phyloP scores from a whole-genome alignment of 2,329 filamentous ascomycete genomes.

The Stachybotrys echinatus region DNA sequence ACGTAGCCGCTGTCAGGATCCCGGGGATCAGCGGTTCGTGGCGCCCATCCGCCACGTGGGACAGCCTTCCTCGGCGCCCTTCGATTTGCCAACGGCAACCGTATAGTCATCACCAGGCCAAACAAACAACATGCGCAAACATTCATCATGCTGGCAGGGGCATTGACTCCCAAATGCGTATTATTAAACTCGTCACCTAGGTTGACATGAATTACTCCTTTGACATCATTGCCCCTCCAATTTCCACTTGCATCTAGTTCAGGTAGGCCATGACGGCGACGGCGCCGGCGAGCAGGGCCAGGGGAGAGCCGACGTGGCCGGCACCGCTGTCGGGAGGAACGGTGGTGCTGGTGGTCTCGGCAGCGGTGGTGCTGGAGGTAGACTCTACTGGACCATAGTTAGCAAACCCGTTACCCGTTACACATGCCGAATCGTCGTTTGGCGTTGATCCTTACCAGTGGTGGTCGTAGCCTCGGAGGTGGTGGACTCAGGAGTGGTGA shows the following conservation, averaged over 20 bases:
- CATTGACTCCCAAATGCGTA: background rate
- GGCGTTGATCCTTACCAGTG: background rate
- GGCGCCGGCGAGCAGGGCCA: constrained; percentile 26
- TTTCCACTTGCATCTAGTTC: background rate
- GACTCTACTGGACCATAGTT: background rate
- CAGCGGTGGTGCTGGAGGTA: background rate
- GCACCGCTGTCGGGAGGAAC: constrained; percentile 22
- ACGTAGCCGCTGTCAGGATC: background rate
- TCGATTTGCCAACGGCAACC: background rate
- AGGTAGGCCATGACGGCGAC: constrained; percentile 27
- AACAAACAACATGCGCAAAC: background rate
- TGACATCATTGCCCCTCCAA: background rate
- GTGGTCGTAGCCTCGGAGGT: constrained; percentile 7
- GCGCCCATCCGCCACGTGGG: background rate
- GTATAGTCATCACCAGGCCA: background rate
- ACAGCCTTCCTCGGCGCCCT: too few relatives aligned
- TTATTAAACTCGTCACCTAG: background rate
- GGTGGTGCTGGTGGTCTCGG: constrained; percentile 7
- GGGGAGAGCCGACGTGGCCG: constrained; percentile 21
- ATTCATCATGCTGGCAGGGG: too few relatives aligned
- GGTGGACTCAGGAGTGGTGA: constrained; percentile 6
- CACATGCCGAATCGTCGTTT: too few relatives aligned
- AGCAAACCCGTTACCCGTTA: too few relatives aligned
- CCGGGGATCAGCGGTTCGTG: background rate
- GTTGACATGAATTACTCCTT: background rate